Evolutionary conservation across 345 rosid species (phyloP).

Genomic region (Streptanthus diversifolius): DNA sequence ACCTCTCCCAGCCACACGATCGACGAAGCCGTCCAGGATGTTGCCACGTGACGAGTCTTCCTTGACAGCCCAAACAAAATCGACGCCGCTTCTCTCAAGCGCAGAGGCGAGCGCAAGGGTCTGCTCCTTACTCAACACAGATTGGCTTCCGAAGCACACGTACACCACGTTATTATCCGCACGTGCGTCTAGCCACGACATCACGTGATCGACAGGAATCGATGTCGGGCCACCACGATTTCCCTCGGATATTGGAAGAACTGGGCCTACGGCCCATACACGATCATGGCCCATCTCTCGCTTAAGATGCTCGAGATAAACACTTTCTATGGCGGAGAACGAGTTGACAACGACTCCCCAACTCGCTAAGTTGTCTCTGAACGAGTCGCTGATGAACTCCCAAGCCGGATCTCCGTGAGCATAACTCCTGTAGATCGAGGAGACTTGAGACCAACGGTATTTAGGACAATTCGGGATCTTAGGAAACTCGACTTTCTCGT

Average conservation of each 20-base stretch:
- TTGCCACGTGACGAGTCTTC: slow-evolving; percentile 4
- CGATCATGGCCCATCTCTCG: slow-evolving; percentile 37
- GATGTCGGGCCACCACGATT: slow-evolving; percentile 56
- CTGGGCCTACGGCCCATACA: slow-evolving; percentile 58
- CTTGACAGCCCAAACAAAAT: slow-evolving; percentile 50
- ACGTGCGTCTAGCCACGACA: slow-evolving; percentile 57
- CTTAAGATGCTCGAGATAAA: slow-evolving; percentile 44
- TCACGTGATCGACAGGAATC: slow-evolving; percentile 23
- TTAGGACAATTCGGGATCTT: slow-evolving; percentile 40
- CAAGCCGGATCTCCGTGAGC: slow-evolving; percentile 36
- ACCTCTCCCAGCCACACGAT: slow-evolving; percentile 51
- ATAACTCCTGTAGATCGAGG: slow-evolving; percentile 34
- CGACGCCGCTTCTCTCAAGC: slow-evolving; percentile 48
- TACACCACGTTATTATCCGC: slow-evolving; percentile 51
- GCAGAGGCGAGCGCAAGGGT: slow-evolving; percentile 41
- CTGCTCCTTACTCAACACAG: slow-evolving; percentile 44
- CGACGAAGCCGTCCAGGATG: slow-evolving; percentile 40
- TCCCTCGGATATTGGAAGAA: slow-evolving; percentile 22
- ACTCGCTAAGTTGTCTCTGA: slow-evolving; percentile 34
- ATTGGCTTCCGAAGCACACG: slow-evolving; percentile 70
- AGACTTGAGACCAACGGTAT: slow-evolving; percentile 48
- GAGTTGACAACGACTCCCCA: slow-evolving; percentile 59
- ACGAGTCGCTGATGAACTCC: slow-evolving; percentile 35
- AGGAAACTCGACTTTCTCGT: slow-evolving; percentile 31
- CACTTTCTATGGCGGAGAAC: slow-evolving; percentile 38